Base-by-base conservation (phyloP, 1,284 basidiomycete genomes). In the Rhodofomes roseus region DNA sequence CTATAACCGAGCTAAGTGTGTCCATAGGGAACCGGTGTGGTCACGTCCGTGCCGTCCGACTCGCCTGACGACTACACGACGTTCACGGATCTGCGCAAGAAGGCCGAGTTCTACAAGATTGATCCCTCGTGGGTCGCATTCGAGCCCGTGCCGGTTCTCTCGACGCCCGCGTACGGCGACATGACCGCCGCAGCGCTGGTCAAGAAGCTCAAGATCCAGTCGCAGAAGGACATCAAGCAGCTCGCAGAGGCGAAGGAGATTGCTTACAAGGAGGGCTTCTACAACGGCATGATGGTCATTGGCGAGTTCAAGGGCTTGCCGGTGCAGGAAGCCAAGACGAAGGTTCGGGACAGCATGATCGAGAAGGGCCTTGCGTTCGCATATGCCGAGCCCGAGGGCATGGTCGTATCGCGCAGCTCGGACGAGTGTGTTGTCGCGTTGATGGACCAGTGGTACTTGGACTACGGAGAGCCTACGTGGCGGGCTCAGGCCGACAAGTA, bases 361-460 rank as follows among this genome's bases (percentile, higher is more conserved):
- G 82, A 84, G 60, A 79, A 79, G 11, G 88, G 87, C 2, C 72
- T 93, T 54, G 97, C 93, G 8, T 88, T 96, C 69, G 81, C 93
- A 55, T 99, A 99, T 73, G 95, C 95, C 20, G 97, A 99, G 77
- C 97, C 97, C 0, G 96, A 98, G 76, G 93, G 92, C 59, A 76
- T 93, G 71, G 90, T 98, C 70, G 87, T 96, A 71, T 94, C 91
- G 59, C 83, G 96, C 56, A 94, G 90, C 74, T 87, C 84, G 23
- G 96, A 99, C 71, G 96, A 98, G 76, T 99, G 96, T 79, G 92
- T 98, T 37, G 96, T 99, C 60, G 96, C 96, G 6, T 80, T 99
- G 64, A 96, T 95, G 84, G 97, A 99, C 73, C 97, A 99, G 76
- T 99, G 96, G 96, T 99, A 99, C 77, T 79, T 99, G 73, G 95